A percentile compares a stretch with the other conserved stretches of the same genome.
Evolutionary conservation across 345 rosid genomes (phyloP).

Genomic region (Hibiscus trionum): DNA sequence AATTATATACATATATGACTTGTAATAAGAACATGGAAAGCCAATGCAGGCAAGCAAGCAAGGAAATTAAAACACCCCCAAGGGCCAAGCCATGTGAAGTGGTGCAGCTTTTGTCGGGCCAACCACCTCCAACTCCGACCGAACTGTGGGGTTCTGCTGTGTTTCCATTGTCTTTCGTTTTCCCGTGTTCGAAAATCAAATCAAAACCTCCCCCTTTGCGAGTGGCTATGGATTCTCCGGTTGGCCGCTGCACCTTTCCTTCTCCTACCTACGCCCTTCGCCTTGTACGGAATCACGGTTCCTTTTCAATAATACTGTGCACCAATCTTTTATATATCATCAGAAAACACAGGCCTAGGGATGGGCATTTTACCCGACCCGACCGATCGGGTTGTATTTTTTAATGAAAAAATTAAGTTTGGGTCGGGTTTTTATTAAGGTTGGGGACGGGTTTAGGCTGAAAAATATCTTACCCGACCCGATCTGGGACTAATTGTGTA

Average conservation of each 20-base stretch:
- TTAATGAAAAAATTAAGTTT: too few species aligned
- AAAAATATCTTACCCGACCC: too few species aligned
- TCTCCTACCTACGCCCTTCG: too few species aligned
- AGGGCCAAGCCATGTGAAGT: background rate
- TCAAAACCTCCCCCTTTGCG: background rate
- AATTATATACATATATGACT: background rate
- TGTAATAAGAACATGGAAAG: background rate
- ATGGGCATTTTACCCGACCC: too few species aligned
- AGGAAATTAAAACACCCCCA: background rate
- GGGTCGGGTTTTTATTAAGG: too few species aligned
- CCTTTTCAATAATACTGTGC: too few species aligned
- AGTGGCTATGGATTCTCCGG: slow-evolving; percentile 22
- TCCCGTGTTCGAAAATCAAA: background rate
- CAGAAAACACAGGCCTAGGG: background rate
- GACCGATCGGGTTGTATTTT: too few species aligned
- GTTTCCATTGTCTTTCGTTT: too few species aligned
- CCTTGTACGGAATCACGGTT: slow-evolving; percentile 21
- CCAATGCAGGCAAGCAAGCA: background rate
- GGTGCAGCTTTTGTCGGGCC: slow-evolving; percentile 42
- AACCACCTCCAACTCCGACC: slow-evolving; percentile 46
- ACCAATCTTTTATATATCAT: background rate
- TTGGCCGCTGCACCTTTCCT: slow-evolving; percentile 9
- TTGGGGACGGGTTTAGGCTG: too few species aligned
- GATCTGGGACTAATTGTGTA: too few species aligned
- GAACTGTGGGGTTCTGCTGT: slow-evolving; percentile 15